Conservation (phyloP, 768 basidiomycete species). For the Tylopilus rubrobrunneus region DNA sequence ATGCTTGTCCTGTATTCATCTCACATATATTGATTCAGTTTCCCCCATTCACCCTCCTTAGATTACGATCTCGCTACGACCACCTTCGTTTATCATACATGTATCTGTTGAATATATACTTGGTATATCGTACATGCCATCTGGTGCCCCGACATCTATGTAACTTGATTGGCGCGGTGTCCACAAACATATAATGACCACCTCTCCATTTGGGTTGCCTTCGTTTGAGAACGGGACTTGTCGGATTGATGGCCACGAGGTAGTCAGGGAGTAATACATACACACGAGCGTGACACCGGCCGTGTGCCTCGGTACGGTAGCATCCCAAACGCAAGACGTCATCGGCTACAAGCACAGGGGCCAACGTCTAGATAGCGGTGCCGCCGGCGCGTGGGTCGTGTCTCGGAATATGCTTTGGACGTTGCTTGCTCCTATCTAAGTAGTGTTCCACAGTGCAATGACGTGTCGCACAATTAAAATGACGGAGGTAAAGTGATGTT, state of each 20-base stretch:
- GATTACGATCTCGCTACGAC: slow-evolving; percentile 8
- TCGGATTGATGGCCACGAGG: background rate
- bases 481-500: too few species aligned
- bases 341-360: background rate
- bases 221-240: background rate
- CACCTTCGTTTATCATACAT: slow-evolving; percentile 17
- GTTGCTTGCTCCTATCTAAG: too few species aligned
- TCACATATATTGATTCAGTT: background rate
- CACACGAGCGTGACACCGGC: background rate
- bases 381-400: too few species aligned
- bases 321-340: background rate
- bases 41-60: slow-evolving; percentile 8
- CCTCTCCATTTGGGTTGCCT: background rate
- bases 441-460: too few species aligned
- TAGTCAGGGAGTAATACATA: background rate
- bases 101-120: slow-evolving; percentile 11
- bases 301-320: background rate
- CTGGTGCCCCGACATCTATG: background rate
- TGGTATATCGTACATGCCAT: background rate
- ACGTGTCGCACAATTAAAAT: too few species aligned
- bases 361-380: too few species aligned
- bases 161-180: background rate
- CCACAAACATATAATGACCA: background rate
- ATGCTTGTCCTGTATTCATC: background rate
- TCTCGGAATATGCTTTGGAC: too few species aligned